These are phyloP conservation scores for Pyricularia pennisetigena DNA, from an alignment of 2,329 filamentous ascomycete species.

Conservation along the genomic window DNA sequence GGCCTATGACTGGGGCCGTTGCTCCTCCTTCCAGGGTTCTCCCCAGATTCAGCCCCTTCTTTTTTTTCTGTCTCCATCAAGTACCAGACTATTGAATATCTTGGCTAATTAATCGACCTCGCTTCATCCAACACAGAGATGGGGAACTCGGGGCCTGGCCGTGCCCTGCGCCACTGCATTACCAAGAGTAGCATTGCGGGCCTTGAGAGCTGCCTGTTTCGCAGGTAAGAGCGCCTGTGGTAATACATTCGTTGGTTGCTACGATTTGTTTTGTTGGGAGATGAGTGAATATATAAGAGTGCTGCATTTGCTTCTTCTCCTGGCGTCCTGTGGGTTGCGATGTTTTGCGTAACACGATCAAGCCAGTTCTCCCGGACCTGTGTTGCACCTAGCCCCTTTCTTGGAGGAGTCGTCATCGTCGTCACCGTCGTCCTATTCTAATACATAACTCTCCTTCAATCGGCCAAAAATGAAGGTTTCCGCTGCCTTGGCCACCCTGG, in stretches of 20 bases:
- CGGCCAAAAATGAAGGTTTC: conserved; percentile 2
- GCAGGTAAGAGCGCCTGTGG: background rate
- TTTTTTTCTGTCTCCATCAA: background rate
- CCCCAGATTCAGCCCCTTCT: background rate
- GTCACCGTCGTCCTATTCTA: too few species aligned
- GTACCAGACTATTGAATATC: background rate
- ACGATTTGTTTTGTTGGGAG: background rate
- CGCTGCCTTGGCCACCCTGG: background rate
- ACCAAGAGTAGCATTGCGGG: background rate
- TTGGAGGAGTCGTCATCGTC: too few species aligned
- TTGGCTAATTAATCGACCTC: background rate
- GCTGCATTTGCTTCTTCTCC: background rate
- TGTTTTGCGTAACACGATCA: background rate
- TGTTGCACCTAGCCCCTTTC: background rate
- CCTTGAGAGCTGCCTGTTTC: background rate
- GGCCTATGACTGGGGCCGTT: background rate
- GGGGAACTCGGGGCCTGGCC: background rate
- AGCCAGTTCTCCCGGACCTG: background rate
- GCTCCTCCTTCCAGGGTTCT: background rate
- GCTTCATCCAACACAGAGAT: background rate
- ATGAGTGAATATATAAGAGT: background rate
- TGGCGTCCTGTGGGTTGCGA: too few species aligned
- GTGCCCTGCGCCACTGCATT: background rate
- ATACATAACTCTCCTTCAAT: background rate
- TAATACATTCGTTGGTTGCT: too few species aligned